phyloP scores from a whole-genome alignment of 2,329 filamentous ascomycete genomes.

The Claviceps sp. region DNA sequence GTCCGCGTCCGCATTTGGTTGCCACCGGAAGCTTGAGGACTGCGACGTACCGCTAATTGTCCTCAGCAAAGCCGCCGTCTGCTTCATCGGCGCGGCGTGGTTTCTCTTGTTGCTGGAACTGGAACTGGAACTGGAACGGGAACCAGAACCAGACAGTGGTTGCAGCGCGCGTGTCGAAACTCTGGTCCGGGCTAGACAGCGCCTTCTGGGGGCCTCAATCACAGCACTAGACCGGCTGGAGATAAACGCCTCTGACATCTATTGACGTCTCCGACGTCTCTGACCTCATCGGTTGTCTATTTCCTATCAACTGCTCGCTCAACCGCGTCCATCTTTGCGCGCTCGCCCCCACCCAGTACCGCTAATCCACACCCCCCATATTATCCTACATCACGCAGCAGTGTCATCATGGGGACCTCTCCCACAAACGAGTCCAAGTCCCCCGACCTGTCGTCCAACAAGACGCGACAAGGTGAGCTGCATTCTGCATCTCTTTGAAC shows the following conservation, averaged over 20 bases:
- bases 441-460: constrained; percentile 31
- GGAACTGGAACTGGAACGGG: not conserved
- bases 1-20: constrained; percentile 1
- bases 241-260: constrained; percentile 10
- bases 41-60: not conserved
- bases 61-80: not conserved
- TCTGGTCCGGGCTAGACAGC: constrained; percentile 3
- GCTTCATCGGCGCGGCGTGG: constrained; percentile 4
- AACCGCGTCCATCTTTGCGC: constrained; percentile 12
- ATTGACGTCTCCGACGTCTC: constrained; percentile 19
- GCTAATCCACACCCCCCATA: not conserved
- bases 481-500: constrained; percentile 9
- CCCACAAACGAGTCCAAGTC: constrained; percentile 32
- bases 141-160: not conserved
- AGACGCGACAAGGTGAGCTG: constrained; percentile 31
- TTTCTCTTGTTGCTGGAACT: not conserved
- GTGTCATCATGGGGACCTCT: constrained; percentile 36
- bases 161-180: constrained; percentile 7
- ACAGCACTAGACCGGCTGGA: not conserved
- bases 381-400: constrained; percentile 27
- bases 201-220: not conserved
- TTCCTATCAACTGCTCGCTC: constrained; percentile 11
- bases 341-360: constrained; percentile 12
- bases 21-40: constrained; percentile 1
- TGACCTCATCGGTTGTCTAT: constrained; percentile 25